Base-by-base conservation (phyloP, 441 rosid species). In the Aquilaria agallochum region DNA sequence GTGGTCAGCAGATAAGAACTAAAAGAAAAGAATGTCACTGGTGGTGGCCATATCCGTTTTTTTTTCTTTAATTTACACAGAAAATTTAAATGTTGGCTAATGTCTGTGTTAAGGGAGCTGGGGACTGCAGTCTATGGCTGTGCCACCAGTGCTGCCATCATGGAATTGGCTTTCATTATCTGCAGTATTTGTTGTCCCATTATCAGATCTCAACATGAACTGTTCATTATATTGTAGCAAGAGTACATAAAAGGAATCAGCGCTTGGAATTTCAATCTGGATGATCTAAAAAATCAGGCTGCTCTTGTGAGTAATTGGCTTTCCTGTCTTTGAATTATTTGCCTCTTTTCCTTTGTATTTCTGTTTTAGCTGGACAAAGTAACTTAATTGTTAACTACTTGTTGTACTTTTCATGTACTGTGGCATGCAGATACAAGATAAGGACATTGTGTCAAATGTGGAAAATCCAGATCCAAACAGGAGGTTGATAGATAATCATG, bases 191-290 rank as follows among this genome's bases (percentile, higher is more conserved):
- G 5, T 5, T 54, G n/a, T 11, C 12, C n/a, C 31, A 54, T 7
- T 8, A 54, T 54, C 5, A 30, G 36, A 30, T 30, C 13, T 54
- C 2, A 9, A 54, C 3, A 36, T 9, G 12, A 54, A 7, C 57
- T 52, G 50, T 48, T 56, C 44, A 36, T 67, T 53, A 58, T 64
- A 60, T 62, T 74, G 88, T 90, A 89, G 97, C 96, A 91, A 91
- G 99, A 95, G 77, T 95, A 95, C 69, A 88, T 86, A 50, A 79
- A 80, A 82, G 99, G 99, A 77, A 85, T 95, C 72, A 95, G 99
- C 74, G 97, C 90, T 62, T 95, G 97, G 99, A 89, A 95, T 80
- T 95, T 95, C 79, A 92, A 92, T 78, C 86, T 95, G n/a, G 98
- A 91, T 65, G 99, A 92, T 81, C 76, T 92, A 65, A 95, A 86